Evolutionary conservation across 2,329 filamentous ascomycete genomes (phyloP).

Genomic region (Microdochium paspali): DNA sequence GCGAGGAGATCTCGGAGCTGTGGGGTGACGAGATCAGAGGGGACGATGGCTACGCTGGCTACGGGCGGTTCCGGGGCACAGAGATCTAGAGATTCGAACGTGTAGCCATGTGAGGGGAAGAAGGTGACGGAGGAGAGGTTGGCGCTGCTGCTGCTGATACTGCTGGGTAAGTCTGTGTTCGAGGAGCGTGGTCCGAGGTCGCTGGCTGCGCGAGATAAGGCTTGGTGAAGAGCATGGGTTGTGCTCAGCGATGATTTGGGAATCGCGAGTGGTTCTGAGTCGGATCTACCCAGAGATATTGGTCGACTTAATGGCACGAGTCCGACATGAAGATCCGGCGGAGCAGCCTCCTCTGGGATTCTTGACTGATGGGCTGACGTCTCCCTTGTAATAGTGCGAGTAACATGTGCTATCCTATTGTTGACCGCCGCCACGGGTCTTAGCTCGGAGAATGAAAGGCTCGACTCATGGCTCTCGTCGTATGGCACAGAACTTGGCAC

Average conservation of each 20-base stretch:
- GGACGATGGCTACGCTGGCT: slow-evolving; percentile 30
- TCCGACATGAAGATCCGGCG: neutral
- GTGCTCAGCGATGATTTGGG: neutral
- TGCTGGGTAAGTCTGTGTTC: too few relatives aligned
- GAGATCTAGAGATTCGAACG: slow-evolving; percentile 34
- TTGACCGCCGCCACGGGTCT: slow-evolving; percentile 2
- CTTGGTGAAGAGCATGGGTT: slow-evolving; percentile 1
- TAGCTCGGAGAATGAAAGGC: neutral
- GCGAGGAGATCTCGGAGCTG: slow-evolving; percentile 41
- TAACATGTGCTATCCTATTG: slow-evolving; percentile 4
- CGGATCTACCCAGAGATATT: neutral
- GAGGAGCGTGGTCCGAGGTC: slow-evolving; percentile 19
- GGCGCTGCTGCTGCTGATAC: slow-evolving; percentile 8
- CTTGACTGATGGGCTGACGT: slow-evolving; percentile 16
- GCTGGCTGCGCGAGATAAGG: slow-evolving; percentile 21
- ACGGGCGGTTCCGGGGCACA: slow-evolving; percentile 42
- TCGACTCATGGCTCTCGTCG: neutral
- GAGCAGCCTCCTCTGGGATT: slow-evolving; percentile 5
- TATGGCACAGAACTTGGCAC: neutral
- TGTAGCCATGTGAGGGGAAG: slow-evolving; percentile 13
- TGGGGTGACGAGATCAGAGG: slow-evolving; percentile 44
- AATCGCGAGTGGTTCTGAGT: neutral
- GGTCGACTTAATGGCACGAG: neutral
- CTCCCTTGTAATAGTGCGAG: slow-evolving; percentile 21
- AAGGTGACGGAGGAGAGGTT: slow-evolving; percentile 7